phyloP scores from a whole-genome alignment of 1,284 basidiomycete species.

The Ceratorhiza oryzae-sativae region DNA sequence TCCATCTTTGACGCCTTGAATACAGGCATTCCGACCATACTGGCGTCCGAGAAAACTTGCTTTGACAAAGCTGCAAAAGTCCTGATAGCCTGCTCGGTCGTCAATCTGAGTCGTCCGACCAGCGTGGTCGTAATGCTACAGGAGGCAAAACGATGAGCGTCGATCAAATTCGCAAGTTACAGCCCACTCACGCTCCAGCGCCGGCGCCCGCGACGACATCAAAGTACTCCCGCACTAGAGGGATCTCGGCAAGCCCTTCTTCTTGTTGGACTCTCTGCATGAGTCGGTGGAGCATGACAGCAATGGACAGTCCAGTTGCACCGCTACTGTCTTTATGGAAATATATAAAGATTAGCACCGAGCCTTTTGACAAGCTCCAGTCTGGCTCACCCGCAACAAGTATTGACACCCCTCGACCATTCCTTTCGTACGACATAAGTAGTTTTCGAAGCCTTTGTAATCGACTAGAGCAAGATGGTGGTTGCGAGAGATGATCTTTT shows the following conservation, averaged over 20 bases:
- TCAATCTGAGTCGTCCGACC: background rate
- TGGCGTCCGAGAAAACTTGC: constrained; percentile 5
- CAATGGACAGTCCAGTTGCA: constrained; percentile 6
- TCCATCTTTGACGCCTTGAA: constrained; percentile 20
- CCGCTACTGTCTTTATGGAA: constrained; percentile 21
- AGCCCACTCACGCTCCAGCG: background rate
- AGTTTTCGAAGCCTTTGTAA: too few relatives aligned
- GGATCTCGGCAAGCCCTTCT: background rate
- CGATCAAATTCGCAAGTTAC: too few relatives aligned
- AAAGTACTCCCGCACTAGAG: background rate
- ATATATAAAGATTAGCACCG: background rate
- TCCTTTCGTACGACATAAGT: too few relatives aligned
- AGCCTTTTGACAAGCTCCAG: background rate
- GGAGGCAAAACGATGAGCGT: background rate
- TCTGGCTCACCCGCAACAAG: background rate
- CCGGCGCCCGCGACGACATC: constrained; percentile 1
- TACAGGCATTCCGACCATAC: background rate
- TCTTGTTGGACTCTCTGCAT: background rate
- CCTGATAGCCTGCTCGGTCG: constrained; percentile 3
- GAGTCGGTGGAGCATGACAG: background rate
- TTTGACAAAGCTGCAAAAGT: background rate
- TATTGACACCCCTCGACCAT: background rate
- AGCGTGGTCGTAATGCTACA: background rate
- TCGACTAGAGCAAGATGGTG: background rate
- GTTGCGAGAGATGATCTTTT: background rate